Evolutionary conservation across 345 rosid genomes (phyloP).

Genomic region (Ceriops tagal): DNA sequence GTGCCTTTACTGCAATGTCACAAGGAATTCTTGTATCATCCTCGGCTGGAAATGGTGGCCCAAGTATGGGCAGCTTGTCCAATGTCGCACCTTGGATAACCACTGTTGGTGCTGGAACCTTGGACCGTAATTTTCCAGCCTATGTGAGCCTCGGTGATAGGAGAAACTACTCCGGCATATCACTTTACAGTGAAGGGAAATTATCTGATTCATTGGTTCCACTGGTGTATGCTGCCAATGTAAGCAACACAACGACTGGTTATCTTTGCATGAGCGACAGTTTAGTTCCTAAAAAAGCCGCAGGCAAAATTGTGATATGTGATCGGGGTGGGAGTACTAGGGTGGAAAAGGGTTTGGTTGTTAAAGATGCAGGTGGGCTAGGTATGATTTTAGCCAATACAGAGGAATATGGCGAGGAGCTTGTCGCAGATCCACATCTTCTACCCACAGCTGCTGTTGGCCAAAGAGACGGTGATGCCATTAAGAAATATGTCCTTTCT

Average conservation of each 20-base stretch:
- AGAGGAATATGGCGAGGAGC: conserved; percentile 55
- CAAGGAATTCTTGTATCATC: conserved; percentile 25
- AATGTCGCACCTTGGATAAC: conserved; percentile 33
- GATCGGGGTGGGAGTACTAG: conserved; percentile 67
- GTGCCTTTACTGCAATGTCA: conserved; percentile 23
- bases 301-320: conserved; percentile 60
- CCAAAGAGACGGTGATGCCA: conserved; percentile 38
- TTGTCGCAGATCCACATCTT: conserved; percentile 72
- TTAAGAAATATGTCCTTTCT: conserved; percentile 41
- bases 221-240: conserved; percentile 6
- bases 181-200: conserved; percentile 24
- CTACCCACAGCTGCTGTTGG: conserved; percentile 66
- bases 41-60: conserved; percentile 28
- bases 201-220: conserved; percentile 17
- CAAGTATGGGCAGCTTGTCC: conserved; percentile 22
- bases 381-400: conserved; percentile 73
- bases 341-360: conserved; percentile 63
- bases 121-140: conserved; percentile 29
- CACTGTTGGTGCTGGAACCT: conserved; percentile 28
- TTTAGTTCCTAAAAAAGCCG: conserved; percentile 35
- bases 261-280: conserved; percentile 38
- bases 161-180: conserved; percentile 13
- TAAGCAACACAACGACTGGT: neutral
- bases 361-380: conserved; percentile 59
- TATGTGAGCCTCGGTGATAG: conserved; percentile 22